Base-by-base conservation (phyloP, 768 basidiomycete genomes). In the Boletales sp. region DNA sequence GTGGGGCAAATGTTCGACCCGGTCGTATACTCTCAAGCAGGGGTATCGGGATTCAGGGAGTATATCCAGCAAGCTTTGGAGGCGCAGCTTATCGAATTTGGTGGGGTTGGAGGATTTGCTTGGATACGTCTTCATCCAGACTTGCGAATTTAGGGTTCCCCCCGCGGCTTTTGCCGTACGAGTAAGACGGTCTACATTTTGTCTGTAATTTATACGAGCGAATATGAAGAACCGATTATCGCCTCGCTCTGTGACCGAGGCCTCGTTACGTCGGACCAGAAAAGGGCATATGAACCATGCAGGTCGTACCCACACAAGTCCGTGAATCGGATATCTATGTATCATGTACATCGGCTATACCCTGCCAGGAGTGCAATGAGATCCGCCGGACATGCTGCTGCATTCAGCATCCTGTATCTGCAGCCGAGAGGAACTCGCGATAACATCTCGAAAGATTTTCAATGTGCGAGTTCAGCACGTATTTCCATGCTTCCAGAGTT, bases 11-110 rank as follows among this genome's bases (percentile, higher is more conserved):
- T 61, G 30, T 53, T 82, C 11, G 32, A 64, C 59, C 44, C 57
- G 53, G 30, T 37, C 2, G 60, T 71, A 2, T 79, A 78, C 46
- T 56, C 60, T 57, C 59, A 59, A 32, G 76, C 73, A 10, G 73
- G 75, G 2, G 74, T 72, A 5, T 28, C 67, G 7, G 70, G 59
- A 21, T 77, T 80, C 53, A 63, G 63, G 15, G 69, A 74, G 37
- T 81, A 80, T 53, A 45, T 67, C 12, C 55, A 52, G 9, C 51
- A 70, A 47, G 79, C 79, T 12, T 62, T 65, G 35, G 61, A 70
- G 49, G 63, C 55, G 13, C 70, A 67, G 19, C 64, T 80, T 30
- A 55, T 79, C 46, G 66, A 69, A 37, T 63, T 70, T 13, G 79
- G 78, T 28, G 76, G 74, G 4, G 39, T 36, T 38, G 70, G 65